These are phyloP conservation scores for Cinnamomum micranthum DNA, from an alignment of 164 flowering plant genomes.

Conservation along the genomic window DNA sequence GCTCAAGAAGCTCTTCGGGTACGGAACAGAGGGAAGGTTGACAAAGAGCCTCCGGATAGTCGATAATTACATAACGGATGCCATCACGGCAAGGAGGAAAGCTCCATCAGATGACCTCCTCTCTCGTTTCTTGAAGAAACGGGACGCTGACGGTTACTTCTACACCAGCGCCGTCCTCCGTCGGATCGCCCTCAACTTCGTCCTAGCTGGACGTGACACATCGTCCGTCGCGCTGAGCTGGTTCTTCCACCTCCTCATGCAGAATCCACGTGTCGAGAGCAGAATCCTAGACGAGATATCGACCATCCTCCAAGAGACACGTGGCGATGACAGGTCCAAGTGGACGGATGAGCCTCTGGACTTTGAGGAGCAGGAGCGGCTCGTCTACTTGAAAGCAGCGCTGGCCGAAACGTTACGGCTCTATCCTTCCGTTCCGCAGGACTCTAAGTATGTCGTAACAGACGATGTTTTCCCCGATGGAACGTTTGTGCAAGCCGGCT, in stretches of 20 bases:
- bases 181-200: constrained; percentile 81
- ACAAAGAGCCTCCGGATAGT: constrained; percentile 47
- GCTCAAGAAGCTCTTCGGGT: constrained; percentile 43
- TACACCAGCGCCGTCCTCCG: constrained; percentile 48
- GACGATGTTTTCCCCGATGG: constrained; percentile 84
- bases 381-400: constrained; percentile 76
- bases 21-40: constrained; percentile 52
- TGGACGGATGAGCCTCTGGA: constrained; percentile 65
- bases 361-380: constrained; percentile 68
- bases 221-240: constrained; percentile 89
- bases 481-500: constrained; percentile 63
- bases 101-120: constrained; percentile 65
- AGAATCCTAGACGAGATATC: constrained; percentile 59
- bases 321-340: constrained; percentile 42
- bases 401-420: constrained; percentile 75
- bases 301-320: constrained; percentile 46
- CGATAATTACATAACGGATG: constrained; percentile 61
- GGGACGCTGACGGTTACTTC: constrained; percentile 43
- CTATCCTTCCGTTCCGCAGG: constrained; percentile 89
- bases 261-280: constrained; percentile 45
- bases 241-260: constrained; percentile 83
- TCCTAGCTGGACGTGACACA: constrained; percentile 90
- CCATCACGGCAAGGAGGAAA: constrained; percentile 46
- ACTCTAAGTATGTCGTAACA: constrained; percentile 57
- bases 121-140: constrained; percentile 70